phyloP scores from a whole-genome alignment of 2,329 filamentous ascomycete species.

The Boeremia lycopersici region DNA sequence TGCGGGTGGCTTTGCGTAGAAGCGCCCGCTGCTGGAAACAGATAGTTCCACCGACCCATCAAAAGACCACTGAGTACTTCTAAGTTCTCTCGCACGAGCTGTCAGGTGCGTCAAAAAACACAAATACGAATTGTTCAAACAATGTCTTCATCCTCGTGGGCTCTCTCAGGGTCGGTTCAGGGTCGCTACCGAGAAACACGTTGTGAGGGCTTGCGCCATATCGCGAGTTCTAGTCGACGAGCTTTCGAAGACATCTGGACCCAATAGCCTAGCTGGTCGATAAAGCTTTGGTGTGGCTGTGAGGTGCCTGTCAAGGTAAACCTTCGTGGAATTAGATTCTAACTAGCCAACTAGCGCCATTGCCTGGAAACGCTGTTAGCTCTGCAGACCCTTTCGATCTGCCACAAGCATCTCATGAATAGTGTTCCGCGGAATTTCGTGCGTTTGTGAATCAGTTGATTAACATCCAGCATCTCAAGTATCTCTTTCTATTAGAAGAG shows the following conservation, averaged over 20 bases:
- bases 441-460: slow-evolving; percentile 1
- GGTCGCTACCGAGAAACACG: background rate
- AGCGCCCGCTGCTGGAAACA: slow-evolving; percentile 3
- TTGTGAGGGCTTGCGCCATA: background rate
- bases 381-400: background rate
- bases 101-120: background rate
- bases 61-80: background rate
- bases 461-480: background rate
- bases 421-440: background rate
- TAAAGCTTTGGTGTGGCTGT: slow-evolving; percentile 1
- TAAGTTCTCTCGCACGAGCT: background rate
- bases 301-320: slow-evolving; percentile 10
- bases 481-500: background rate
- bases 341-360: slow-evolving; percentile 2
- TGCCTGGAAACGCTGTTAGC: slow-evolving; percentile 1
- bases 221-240: background rate
- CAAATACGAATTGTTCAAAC: background rate
- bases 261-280: slow-evolving; percentile 8
- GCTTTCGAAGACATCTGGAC: slow-evolving; percentile 5
- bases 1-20: slow-evolving; percentile 12
- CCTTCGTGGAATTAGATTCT: slow-evolving; percentile 1
- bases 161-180: background rate
- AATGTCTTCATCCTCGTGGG: background rate
- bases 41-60: slow-evolving; percentile 3
- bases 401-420: background rate